Base-by-base conservation (phyloP, 2,329 filamentous ascomycete genomes). In the Stagonosporopsis vannaccii region DNA sequence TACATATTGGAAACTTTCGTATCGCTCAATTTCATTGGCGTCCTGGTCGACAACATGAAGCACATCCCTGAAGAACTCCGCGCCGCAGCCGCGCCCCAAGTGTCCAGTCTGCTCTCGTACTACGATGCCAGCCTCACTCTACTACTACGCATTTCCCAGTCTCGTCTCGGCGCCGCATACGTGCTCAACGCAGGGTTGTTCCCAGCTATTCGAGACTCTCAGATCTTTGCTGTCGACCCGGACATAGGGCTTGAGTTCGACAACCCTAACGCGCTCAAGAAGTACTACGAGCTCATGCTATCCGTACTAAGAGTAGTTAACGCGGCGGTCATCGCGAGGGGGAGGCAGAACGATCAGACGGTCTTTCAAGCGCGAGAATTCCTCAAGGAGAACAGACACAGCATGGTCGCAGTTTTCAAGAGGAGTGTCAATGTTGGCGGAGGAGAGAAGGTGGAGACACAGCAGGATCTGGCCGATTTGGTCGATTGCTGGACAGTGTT, bases 151-250 rank as follows among this genome's bases (percentile, higher is more conserved):
- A 85, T 98, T 47, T 90, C 90, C 51, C 91, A 96, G 73, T 94
- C 90, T 1, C 88, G 90, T 54, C 80, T 84, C n/a, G 96, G 95
- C 25, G 93, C 95, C 42, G 89, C 89, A 55, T 87, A 91, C 61
- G 87, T 97, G n/a, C 82, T 98, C 37, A 92, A 96, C 68, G 90
- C 91, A 8, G 94, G 94, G 59, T 83, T 99, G 5, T 94, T 99
- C 79, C 85, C 88, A 40, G 85, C 91, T 0, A 80, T 98, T 25
- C 89, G 90, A 60, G 85, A 89, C 52, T 96, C 92, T 0, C 86
- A 87, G n/a, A 83, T 98, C 20, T 99, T 98, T 74, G 82, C 87
- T 8, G 90, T 90, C 12, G 95, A 99, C 73, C 95, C 95, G 0
- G 95, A 99, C 75, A 87, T 99, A 51, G 92, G 96, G 58, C 87